Percentiles rank a stretch among this genome's conserved stretches.
Conservation (phyloP, 176 grass and related monocot genomes). For the Tillandsia leiboldiana region DNA sequence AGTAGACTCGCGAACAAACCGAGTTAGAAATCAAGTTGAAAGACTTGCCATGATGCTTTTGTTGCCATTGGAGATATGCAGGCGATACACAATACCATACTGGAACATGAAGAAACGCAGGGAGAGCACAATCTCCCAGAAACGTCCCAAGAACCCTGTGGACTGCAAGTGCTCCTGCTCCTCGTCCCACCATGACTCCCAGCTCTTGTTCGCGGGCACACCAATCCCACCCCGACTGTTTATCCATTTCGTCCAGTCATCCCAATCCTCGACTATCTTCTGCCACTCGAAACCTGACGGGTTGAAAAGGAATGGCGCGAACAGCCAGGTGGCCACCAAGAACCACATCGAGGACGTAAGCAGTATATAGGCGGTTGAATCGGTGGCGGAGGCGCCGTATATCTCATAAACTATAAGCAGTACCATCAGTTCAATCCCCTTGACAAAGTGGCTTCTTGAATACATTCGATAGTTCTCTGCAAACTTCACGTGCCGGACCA, state of each 20-base stretch:
- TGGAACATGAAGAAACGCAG: constrained; percentile 86
- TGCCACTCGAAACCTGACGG: constrained; percentile 89
- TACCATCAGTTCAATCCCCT: constrained; percentile 64
- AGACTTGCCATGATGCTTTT: constrained; percentile 75
- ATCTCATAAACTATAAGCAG: constrained; percentile 52
- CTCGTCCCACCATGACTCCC: constrained; percentile 96
- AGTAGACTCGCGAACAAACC: background rate
- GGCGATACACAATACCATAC: constrained; percentile 82
- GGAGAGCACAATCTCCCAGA: constrained; percentile 73
- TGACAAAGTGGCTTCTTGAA: constrained; percentile 66
- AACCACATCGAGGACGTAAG: constrained; percentile 86
- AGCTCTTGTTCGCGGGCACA: constrained; percentile 85
- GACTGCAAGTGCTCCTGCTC: constrained; percentile 82
- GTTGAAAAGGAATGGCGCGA: constrained; percentile 86
- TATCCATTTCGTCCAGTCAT: constrained; percentile 90
- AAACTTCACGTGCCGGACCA: constrained; percentile 76
- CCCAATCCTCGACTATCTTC: constrained; percentile 85
- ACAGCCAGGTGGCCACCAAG: constrained; percentile 71
- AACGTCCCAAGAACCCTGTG: constrained; percentile 53
- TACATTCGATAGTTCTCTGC: constrained; percentile 87
- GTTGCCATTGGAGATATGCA: constrained; percentile 60
- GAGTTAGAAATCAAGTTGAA: constrained; percentile 11
- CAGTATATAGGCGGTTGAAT: constrained; percentile 47
- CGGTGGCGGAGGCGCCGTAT: constrained; percentile 46
- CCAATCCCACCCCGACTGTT: constrained; percentile 71